Base-by-base conservation (phyloP, 1,284 basidiomycete species). In the Ustilago loliicola region DNA sequence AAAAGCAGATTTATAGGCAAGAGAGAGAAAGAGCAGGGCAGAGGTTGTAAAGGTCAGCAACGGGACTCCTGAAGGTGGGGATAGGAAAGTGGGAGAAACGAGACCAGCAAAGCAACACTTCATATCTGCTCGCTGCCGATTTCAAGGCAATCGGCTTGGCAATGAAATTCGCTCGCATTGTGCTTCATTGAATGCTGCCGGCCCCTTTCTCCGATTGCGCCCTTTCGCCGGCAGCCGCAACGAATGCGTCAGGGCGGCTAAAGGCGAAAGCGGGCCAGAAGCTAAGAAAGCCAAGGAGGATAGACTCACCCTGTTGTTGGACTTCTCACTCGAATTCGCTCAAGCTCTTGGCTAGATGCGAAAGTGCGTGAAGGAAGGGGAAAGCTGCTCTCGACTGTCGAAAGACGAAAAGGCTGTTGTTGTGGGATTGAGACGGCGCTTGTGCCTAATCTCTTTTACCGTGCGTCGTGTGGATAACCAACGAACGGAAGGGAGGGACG, bases 371-470 rank as follows among this genome's bases (percentile, higher is more conserved):
- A 45, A 32, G 60, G 42, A 48, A 23, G n/a, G 25, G 48, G 48
- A 25, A 51, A 57, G 51, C 61, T 72, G 64, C 70, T 67, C 36
- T 72, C 70, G 64, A 63, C 53, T 53, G 23, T 61, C 50, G 62
- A 63, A 51, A 54, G 54, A 30, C 45, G 55, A 62, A 62, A 56
- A 21, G 42, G 62, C 52, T 50, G 59, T 34, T 38, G 23, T 45
- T 52, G 60, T 32, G 27, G 21, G 42, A 34, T 34, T 52, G 71
- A 73, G 71, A 67, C 57, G 65, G 71, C 71, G 71, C 65, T 68
- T 73, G 71, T 73, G 71, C 71, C 70, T 47, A 57, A 60, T 72
- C 70, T 72, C 64, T 66, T 48, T 62, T 48, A 13, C 66, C 59
- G 50, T 54, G 54, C 61, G 67, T 64, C 52, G 65, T 62, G 36